Conservation (phyloP, 345 rosid species). For the Brassica cretica region DNA sequence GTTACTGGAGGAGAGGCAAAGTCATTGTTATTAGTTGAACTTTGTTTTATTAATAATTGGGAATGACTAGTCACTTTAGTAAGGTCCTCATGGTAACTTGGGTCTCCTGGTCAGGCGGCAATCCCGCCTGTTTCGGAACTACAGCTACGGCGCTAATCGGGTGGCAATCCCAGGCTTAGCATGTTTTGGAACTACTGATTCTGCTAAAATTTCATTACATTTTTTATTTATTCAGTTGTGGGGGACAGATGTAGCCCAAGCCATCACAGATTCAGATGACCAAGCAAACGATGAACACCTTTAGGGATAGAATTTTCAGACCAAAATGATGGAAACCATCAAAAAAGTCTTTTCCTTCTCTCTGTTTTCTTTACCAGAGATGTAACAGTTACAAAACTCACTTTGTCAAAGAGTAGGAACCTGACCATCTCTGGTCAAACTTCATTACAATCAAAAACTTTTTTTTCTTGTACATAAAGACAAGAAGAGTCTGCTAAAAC, state of each 20-base stretch:
- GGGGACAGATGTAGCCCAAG: constrained; percentile 58
- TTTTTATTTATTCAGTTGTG: constrained; percentile 19
- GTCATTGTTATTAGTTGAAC: neutral
- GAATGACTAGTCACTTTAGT: neutral
- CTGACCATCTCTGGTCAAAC: too few relatives aligned
- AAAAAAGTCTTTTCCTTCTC: constrained; percentile 35
- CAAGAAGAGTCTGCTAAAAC: too few relatives aligned
- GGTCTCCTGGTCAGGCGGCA: too few relatives aligned
- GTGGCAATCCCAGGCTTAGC: too few relatives aligned
- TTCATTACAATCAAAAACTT: too few relatives aligned
- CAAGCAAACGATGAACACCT: constrained; percentile 55
- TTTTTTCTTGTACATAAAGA: too few relatives aligned
- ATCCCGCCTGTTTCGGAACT: too few relatives aligned
- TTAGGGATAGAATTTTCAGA: constrained; percentile 33
- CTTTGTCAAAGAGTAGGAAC: neutral
- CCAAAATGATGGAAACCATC: constrained; percentile 46
- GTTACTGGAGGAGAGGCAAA: neutral
- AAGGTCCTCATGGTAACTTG: too few relatives aligned
- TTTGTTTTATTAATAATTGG: neutral
- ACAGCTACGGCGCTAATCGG: too few relatives aligned
- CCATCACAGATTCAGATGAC: constrained; percentile 34
- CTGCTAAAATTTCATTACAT: neutral
- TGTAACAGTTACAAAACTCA: neutral
- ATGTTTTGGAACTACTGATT: too few relatives aligned
- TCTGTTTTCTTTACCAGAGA: constrained; percentile 45